A percentile compares a stretch with the other conserved stretches of the same genome.
phyloP scores from a whole-genome alignment of 1,284 basidiomycete genomes.

The Sparassis latifolia region DNA sequence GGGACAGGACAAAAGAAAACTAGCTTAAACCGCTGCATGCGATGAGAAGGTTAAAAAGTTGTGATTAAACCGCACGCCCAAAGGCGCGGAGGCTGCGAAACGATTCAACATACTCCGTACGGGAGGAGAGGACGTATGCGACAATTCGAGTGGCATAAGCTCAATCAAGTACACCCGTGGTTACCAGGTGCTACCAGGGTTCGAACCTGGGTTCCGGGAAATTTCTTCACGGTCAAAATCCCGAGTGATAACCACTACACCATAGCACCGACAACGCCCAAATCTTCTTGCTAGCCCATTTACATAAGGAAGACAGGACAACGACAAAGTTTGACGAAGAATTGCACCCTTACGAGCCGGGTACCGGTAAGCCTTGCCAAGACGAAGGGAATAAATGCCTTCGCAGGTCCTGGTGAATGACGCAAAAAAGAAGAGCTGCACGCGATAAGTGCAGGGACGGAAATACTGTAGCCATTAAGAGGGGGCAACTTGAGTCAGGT shows the following conservation, averaged over 20 bases:
- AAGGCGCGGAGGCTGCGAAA: background rate
- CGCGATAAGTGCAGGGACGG: too few relatives aligned
- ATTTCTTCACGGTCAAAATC: constrained; percentile 12
- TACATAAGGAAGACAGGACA: too few relatives aligned
- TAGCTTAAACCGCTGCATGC: constrained; percentile 17
- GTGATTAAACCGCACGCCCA: background rate
- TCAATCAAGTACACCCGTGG: background rate
- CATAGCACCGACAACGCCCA: constrained; percentile 17
- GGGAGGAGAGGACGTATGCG: background rate
- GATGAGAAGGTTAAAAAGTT: too few relatives aligned
- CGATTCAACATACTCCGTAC: background rate
- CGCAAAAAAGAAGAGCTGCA: too few relatives aligned
- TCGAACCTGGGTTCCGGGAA: constrained; percentile 24
- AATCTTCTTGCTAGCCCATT: background rate
- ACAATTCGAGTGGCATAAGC: background rate
- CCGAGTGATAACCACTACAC: constrained; percentile 24
- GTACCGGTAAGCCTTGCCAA: too few relatives aligned
- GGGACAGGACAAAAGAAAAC: constrained; percentile 27
- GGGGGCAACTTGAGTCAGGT: too few relatives aligned
- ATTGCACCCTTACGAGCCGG: too few relatives aligned
- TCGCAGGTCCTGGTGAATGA: too few relatives aligned
- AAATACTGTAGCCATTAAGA: too few relatives aligned
- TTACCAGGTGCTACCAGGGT: constrained; percentile 20
- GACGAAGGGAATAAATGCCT: too few relatives aligned
- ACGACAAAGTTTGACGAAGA: too few relatives aligned